Percentiles rank a stretch among this genome's conserved stretches.
These are phyloP conservation scores for Ascocoryne sarcoides DNA, from an alignment of 2,329 filamentous ascomycete genomes.

Conservation along the genomic window DNA sequence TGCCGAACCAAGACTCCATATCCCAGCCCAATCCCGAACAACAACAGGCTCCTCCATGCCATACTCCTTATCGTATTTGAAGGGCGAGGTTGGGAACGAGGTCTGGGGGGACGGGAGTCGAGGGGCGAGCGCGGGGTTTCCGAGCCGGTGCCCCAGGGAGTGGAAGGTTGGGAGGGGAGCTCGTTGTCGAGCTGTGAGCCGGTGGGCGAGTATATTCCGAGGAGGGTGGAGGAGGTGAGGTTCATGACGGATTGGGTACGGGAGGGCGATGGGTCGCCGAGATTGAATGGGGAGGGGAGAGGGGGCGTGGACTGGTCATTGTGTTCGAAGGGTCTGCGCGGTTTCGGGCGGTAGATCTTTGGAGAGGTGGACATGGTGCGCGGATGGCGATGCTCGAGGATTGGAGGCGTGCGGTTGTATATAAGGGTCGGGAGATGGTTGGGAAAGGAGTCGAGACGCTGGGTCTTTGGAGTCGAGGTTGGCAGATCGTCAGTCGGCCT, in stretches of 20 bases:
- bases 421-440: too few species aligned
- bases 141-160: conserved; percentile 72
- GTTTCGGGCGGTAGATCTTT: conserved; percentile 58
- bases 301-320: conserved; percentile 44
- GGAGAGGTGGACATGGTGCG: conserved; percentile 26
- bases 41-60: conserved; percentile 52
- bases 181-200: conserved; percentile 42
- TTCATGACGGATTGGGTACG: conserved; percentile 75
- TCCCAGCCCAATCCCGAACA: conserved; percentile 71
- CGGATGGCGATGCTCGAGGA: too few species aligned
- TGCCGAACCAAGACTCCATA: conserved; percentile 78
- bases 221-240: conserved; percentile 79
- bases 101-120: conserved; percentile 6
- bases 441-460: too few species aligned
- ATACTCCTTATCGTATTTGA: conserved; percentile 27
- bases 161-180: conserved; percentile 46
- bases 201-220: conserved; percentile 77
- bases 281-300: conserved; percentile 46
- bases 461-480: too few species aligned
- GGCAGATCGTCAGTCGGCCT: too few species aligned
- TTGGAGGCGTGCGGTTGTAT: too few species aligned
- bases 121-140: conserved; percentile 43
- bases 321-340: conserved; percentile 62
- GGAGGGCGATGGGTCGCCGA: conserved; percentile 49
- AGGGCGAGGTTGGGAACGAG: conserved; percentile 24